Percentiles rank a stretch among this genome's conserved stretches.
These are phyloP conservation scores for Sugiyamaella valdiviana DNA, from an alignment of 805 yeast genomes.

Conservation along the genomic window DNA sequence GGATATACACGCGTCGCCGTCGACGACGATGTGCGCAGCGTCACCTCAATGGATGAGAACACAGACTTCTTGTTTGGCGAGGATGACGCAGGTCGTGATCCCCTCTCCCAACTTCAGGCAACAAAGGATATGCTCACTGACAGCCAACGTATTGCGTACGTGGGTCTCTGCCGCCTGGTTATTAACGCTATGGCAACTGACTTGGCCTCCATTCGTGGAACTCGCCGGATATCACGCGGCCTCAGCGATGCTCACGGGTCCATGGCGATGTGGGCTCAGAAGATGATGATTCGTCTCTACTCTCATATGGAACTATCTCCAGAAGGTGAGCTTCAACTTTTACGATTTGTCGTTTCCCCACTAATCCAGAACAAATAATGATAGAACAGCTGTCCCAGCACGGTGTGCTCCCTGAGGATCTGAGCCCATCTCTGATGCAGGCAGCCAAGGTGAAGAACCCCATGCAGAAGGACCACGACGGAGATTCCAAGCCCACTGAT, in stretches of 20 bases:
- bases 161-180: conserved; percentile 72
- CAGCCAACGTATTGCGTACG: conserved; percentile 84
- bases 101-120: conserved; percentile 63
- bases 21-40: conserved; percentile 72
- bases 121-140: conserved; percentile 79
- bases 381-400: conserved; percentile 79
- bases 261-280: conserved; percentile 78
- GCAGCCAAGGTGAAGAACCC: conserved; percentile 50
- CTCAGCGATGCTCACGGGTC: conserved; percentile 66
- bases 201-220: conserved; percentile 49
- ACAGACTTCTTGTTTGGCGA: conserved; percentile 53
- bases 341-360: neutral
- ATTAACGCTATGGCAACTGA: conserved; percentile 76
- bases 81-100: conserved; percentile 39
- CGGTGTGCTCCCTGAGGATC: conserved; percentile 69
- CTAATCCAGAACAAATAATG: conserved; percentile 60
- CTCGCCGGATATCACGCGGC: conserved; percentile 48
- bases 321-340: conserved; percentile 31
- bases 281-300: conserved; percentile 63
- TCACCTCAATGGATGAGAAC: conserved; percentile 43
- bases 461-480: conserved; percentile 19
- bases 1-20: conserved; percentile 88
- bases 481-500: neutral
- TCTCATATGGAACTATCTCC: conserved; percentile 69
- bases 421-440: conserved; percentile 55